Evolutionary conservation across 2,329 filamentous ascomycete genomes (phyloP).

Genomic region (Dactylonectria macrodidyma): DNA sequence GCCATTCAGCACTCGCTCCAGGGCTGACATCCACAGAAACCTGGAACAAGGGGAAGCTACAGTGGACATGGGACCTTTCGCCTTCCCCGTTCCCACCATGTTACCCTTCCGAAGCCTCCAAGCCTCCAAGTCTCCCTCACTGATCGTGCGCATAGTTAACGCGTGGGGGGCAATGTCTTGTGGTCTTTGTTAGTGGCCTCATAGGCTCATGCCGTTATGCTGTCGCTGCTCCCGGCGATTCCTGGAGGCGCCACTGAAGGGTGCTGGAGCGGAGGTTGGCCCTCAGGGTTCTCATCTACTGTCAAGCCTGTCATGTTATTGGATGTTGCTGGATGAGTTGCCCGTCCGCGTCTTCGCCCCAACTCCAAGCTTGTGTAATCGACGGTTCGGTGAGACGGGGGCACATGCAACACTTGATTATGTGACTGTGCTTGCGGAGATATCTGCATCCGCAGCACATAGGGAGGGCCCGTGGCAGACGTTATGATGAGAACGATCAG

Average conservation of each 20-base stretch:
- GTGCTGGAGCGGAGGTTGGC: slow-evolving; percentile 37
- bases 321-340: slow-evolving; percentile 22
- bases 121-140: no score
- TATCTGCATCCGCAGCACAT: background rate
- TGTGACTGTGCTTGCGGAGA: background rate
- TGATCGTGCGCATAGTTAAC: slow-evolving; percentile 1
- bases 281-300: slow-evolving; percentile 48
- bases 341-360: slow-evolving; percentile 32
- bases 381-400: slow-evolving; percentile 17
- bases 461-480: background rate
- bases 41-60: slow-evolving; percentile 21
- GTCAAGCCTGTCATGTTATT: slow-evolving; percentile 36
- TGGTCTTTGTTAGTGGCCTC: slow-evolving; percentile 24
- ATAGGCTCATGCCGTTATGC: slow-evolving; percentile 5
- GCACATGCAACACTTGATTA: background rate
- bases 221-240: slow-evolving; percentile 1
- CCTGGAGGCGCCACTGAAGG: slow-evolving; percentile 25
- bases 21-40: background rate
- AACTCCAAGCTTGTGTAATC: slow-evolving; percentile 8
- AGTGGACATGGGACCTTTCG: slow-evolving; percentile 17
- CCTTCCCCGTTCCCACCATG: background rate
- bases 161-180: slow-evolving; percentile 18
- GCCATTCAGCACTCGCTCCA: slow-evolving; percentile 8
- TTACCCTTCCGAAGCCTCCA: background rate
- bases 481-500: background rate